Evolutionary conservation across 257 asterid species (phyloP), one percentile per base, ranked within the genome.

Genomic region (Oldenlandia corymbosa): DNA sequence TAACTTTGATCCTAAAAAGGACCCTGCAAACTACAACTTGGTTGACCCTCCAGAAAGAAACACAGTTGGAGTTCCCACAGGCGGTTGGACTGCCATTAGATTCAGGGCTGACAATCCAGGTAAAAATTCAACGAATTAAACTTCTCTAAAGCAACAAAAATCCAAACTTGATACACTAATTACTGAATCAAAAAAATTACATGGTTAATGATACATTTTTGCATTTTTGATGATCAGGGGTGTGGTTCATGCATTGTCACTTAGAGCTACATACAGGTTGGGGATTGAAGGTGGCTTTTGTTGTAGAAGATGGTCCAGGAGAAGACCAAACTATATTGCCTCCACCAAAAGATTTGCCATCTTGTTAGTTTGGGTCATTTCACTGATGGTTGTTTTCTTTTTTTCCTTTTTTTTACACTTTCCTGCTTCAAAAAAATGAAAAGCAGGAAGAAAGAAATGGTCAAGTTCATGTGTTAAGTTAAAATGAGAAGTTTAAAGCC

Each of bases 251-350:
- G 92, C 97, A 90, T 71, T 90, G 97, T 66, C 97, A 90, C 78
- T 76, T 90, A 56, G 97, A 90, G 76, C 84, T 90, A 62, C 97
- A 90, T 80, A 90, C 97, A 8, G 76, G 95, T 31, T 90, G 97
- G 97, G 95, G 95, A 36, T 75, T 90, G 64, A 90, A 90, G 64
- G 80, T 76, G 79, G 97, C 95, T 20, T 90, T 90, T 74, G 78
- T 85, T 78, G 97, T 90, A 81, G 97, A 90, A 17, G 82, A 90
- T 75, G 97, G 95, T 21, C 84, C 84, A 46, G 90, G 88, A 5
- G 79, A 86, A 7, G 82, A 78, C 53, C 72, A 85, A 69, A 81
- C 87, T 2, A 52, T 90, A 66, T 37, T 85, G 42, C 95, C 94
- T 31, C 97, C 95, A 42, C 97, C 97, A 30, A 75, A 78, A n/a